These are phyloP conservation scores for Scleroderma citrinum DNA, from an alignment of 768 basidiomycete genomes.

Conservation along the genomic window DNA sequence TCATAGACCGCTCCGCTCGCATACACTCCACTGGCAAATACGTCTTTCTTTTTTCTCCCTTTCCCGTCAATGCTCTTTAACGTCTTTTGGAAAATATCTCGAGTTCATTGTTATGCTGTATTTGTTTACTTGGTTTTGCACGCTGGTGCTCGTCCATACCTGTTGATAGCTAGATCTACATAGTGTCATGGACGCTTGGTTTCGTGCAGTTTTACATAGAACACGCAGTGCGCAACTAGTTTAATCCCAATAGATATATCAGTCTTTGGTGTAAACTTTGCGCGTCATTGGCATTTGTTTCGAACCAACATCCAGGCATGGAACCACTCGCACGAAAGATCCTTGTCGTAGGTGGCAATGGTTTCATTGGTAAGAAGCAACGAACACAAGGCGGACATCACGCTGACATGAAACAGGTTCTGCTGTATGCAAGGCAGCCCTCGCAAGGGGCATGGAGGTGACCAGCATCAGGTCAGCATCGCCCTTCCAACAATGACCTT, in stretches of 20 bases:
- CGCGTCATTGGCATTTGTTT: background rate
- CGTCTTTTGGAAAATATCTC: background rate
- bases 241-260: background rate
- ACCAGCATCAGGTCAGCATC: conserved; percentile 74
- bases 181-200: background rate
- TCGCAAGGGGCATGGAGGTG: conserved; percentile 79
- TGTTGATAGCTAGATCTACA: conserved; percentile 10
- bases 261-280: background rate
- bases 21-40: conserved; percentile 12
- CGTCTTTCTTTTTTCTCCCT: conserved; percentile 6
- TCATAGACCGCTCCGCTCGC: conserved; percentile 19
- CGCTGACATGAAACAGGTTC: conserved; percentile 57
- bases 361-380: conserved; percentile 72
- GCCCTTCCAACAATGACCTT: too few relatives aligned
- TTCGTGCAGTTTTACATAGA: conserved; percentile 8
- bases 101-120: background rate
- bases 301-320: conserved; percentile 8
- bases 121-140: conserved; percentile 11
- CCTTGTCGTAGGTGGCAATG: conserved; percentile 97
- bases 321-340: conserved; percentile 47
- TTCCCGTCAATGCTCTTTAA: too few relatives aligned
- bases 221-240: conserved; percentile 8
- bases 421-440: conserved; percentile 83
- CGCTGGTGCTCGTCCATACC: conserved; percentile 3
- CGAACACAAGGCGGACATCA: background rate